These are phyloP conservation scores for Suhomyces pyralidae DNA, from an alignment of 805 yeast species.

Conservation along the genomic window DNA sequence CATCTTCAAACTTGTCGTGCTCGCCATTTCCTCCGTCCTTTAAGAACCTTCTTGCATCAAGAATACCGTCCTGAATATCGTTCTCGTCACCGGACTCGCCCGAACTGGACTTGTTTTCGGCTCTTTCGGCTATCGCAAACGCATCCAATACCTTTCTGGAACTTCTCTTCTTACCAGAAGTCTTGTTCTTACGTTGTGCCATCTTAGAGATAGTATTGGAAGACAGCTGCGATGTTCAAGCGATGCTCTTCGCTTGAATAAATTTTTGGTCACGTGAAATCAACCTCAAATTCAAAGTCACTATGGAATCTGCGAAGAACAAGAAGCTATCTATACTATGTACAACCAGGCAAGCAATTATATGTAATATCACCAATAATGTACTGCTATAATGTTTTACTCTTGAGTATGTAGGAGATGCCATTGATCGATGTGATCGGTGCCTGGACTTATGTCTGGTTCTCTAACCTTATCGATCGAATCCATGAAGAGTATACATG, in stretches of 20 bases:
- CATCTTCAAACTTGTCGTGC: slow-evolving; percentile 47
- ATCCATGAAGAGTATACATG: no score
- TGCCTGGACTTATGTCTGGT: no score
- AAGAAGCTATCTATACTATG: no score
- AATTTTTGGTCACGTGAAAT: not conserved
- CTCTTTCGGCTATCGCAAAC: slow-evolving; percentile 43
- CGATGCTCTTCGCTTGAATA: slow-evolving; percentile 2
- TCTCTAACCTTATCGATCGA: no score
- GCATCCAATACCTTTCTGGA: slow-evolving; percentile 40
- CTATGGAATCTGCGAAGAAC: no score
- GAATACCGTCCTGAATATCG: slow-evolving; percentile 34
- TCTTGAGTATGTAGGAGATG: no score
- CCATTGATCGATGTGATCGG: no score
- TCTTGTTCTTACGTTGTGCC: slow-evolving; percentile 12
- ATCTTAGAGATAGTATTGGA: not conserved
- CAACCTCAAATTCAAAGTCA: no score
- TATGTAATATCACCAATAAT: no score
- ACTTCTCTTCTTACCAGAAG: slow-evolving; percentile 30
- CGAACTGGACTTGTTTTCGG: slow-evolving; percentile 23
- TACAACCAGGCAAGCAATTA: no score
- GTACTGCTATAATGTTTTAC: no score
- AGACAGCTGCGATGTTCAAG: not conserved
- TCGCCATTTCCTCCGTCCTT: slow-evolving; percentile 19
- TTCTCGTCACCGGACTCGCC: slow-evolving; percentile 16
- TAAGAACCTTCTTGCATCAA: slow-evolving; percentile 40